phyloP scores from a whole-genome alignment of 2,329 filamentous ascomycete genomes.

The Chrysoporthe cubensis region DNA sequence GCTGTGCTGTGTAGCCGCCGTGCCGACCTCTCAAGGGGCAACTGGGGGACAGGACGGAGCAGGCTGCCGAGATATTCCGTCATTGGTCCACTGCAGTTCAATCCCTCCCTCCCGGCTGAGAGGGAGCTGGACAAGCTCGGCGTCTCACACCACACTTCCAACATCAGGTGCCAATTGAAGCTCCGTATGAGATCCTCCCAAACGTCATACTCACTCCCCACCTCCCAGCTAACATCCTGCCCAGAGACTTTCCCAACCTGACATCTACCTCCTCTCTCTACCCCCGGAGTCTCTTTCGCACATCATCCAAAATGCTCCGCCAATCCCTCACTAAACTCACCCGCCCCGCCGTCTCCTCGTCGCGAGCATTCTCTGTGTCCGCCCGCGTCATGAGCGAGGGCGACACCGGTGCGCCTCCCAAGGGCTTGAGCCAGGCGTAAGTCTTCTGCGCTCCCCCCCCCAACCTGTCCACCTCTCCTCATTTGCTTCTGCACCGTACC shows the following conservation, averaged over 20 bases:
- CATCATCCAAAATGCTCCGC: conserved; percentile 65
- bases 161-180: conserved; percentile 27
- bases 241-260: neutral
- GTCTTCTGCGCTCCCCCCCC: conserved; percentile 34
- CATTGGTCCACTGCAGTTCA: conserved; percentile 19
- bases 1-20: neutral
- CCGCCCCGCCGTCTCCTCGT: conserved; percentile 54
- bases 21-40: neutral
- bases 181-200: conserved; percentile 19
- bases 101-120: neutral
- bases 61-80: conserved; percentile 27
- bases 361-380: conserved; percentile 66
- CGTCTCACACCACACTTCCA: conserved; percentile 13
- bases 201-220: conserved; percentile 16
- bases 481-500: neutral
- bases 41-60: conserved; percentile 4
- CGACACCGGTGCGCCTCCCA: conserved; percentile 67
- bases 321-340: conserved; percentile 59
- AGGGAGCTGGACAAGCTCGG: conserved; percentile 14
- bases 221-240: conserved; percentile 9
- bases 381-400: conserved; percentile 68
- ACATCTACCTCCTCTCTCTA: neutral
- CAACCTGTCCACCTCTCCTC: neutral
- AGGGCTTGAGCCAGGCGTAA: conserved; percentile 57
- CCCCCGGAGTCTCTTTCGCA: neutral